Conservation (phyloP, 805 yeast genomes). For the Sugiyamaella floridensis region DNA sequence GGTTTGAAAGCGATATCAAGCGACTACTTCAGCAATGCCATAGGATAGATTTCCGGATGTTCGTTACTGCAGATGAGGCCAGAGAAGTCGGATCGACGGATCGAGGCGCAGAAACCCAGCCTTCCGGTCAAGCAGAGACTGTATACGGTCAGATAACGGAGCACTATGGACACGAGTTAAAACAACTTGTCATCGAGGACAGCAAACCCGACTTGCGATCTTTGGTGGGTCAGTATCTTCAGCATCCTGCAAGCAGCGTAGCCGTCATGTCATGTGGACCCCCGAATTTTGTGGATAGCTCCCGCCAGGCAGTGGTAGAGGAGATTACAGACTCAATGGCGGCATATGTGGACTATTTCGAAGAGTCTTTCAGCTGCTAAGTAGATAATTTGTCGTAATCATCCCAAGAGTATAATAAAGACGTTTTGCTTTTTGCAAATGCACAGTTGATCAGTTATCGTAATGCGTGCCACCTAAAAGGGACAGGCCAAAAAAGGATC, state of each 20-base stretch:
- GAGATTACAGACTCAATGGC: slow-evolving; percentile 4
- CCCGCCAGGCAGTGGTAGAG: slow-evolving; percentile 38
- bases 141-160: not conserved
- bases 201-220: slow-evolving; percentile 10
- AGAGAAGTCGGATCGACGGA: not conserved
- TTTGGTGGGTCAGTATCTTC: slow-evolving; percentile 4
- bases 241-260: not conserved
- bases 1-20: slow-evolving; percentile 38
- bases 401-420: not conserved
- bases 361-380: slow-evolving; percentile 33
- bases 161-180: not conserved
- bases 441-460: not conserved
- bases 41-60: slow-evolving; percentile 22
- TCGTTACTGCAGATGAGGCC: slow-evolving; percentile 7
- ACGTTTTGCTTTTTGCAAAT: not conserved
- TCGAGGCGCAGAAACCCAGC: no score
- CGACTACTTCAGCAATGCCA: slow-evolving; percentile 21
- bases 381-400: not conserved
- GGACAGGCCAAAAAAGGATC: not conserved
- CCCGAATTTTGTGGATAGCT: slow-evolving; percentile 45
- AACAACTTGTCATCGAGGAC: not conserved
- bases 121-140: not conserved
- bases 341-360: slow-evolving; percentile 28
- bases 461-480: not conserved
- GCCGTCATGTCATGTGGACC: slow-evolving; percentile 57